Conservation (phyloP, 768 basidiomycete species). For the Boletus rex-veris region DNA sequence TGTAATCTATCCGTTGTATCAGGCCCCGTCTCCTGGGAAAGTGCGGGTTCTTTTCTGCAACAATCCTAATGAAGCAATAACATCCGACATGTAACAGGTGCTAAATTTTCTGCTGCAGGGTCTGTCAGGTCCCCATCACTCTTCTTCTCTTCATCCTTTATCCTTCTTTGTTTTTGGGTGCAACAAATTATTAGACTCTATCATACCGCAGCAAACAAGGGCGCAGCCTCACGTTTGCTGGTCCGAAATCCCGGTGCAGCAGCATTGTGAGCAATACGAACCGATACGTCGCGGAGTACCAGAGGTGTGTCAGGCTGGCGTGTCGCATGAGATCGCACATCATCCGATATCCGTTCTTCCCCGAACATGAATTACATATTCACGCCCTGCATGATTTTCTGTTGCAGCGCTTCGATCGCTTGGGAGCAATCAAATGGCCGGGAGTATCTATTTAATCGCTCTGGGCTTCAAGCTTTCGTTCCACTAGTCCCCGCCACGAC, state of each 20-base stretch:
- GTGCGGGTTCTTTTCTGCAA: background rate
- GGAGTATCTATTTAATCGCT: slow-evolving; percentile 20
- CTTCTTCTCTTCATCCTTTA: background rate
- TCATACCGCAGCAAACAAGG: background rate
- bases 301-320: background rate
- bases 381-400: slow-evolving; percentile 11
- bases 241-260: background rate
- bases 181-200: background rate
- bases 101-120: background rate
- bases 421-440: background rate
- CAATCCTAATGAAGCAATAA: background rate
- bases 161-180: background rate
- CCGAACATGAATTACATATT: slow-evolving; percentile 1
- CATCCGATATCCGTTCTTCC: background rate
- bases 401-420: slow-evolving; percentile 4
- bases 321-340: background rate
- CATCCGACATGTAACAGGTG: slow-evolving; percentile 7
- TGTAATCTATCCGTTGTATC: background rate
- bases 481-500: slow-evolving; percentile 6
- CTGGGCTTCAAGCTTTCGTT: background rate
- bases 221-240: background rate
- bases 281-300: slow-evolving; percentile 2
- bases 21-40: slow-evolving; percentile 4
- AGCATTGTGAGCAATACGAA: background rate
- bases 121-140: background rate